Percentiles rank a stretch among this genome's conserved stretches.
Conservation (phyloP, 108 stramenopile genomes). For the Aurantiochytrium sp. region DNA sequence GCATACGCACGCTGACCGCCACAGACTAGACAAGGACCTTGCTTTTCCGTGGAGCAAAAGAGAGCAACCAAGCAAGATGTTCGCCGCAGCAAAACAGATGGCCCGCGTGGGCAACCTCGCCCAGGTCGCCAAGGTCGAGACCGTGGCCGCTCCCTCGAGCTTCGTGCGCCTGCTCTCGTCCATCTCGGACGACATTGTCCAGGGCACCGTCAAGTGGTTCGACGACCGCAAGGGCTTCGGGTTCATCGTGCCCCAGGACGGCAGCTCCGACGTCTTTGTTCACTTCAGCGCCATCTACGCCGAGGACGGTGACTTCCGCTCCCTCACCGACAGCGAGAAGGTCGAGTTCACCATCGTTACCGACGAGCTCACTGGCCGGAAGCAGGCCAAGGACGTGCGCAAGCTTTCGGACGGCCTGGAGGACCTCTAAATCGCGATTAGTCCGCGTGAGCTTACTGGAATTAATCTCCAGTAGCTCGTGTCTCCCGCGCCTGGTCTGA, state of each 20-base stretch:
- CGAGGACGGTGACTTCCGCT: constrained; percentile 13
- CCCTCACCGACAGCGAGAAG: background rate
- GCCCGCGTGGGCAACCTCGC: background rate
- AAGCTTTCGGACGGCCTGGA: no score
- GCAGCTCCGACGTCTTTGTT: constrained; percentile 32
- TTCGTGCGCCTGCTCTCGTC: background rate
- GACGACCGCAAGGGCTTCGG: constrained; percentile 40
- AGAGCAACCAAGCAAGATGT: background rate
- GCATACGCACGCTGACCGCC: no score
- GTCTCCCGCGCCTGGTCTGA: no score
- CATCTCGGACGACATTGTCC: background rate
- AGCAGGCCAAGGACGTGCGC: background rate
- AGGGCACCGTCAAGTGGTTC: constrained; percentile 43
- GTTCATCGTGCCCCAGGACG: constrained; percentile 32
- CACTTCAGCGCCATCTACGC: constrained; percentile 29
- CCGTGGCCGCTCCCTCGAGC: no score
- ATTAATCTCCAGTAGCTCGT: no score
- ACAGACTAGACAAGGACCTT: no score
- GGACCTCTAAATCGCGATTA: no score
- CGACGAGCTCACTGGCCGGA: background rate
- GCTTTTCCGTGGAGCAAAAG: no score
- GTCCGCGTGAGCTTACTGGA: no score
- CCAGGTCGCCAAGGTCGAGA: background rate
- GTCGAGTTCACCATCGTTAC: background rate
- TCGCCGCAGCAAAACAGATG: background rate